A percentile compares a stretch with the other conserved stretches of the same genome.
These are phyloP conservation scores for Alnus glutinosa DNA, from an alignment of 306 rosid genomes.

Conservation along the genomic window DNA sequence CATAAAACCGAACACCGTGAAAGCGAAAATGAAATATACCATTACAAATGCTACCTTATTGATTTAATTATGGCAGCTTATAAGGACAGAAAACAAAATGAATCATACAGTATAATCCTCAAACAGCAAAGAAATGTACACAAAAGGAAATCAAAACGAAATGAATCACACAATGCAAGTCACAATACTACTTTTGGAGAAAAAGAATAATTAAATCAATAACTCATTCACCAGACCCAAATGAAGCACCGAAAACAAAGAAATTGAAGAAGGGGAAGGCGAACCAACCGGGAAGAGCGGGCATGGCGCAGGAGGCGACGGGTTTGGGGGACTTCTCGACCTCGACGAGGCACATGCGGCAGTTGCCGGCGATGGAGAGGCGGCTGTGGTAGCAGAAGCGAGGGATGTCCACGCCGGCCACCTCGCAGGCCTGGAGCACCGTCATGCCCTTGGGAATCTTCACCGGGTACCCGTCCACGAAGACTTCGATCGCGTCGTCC, in stretches of 20 bases:
- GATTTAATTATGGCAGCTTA: not conserved
- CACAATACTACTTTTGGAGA: not conserved
- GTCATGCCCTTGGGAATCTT: constrained; percentile 95
- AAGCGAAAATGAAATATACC: not conserved
- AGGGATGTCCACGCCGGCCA: constrained; percentile 94
- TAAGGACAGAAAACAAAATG: not conserved
- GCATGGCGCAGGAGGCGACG: constrained; percentile 99
- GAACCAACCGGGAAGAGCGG: constrained; percentile 91
- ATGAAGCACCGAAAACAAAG: not conserved
- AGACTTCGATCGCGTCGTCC: constrained; percentile 88
- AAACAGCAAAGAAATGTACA: not conserved
- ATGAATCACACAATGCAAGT: not conserved
- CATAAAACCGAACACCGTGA: not conserved
- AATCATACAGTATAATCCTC: not conserved
- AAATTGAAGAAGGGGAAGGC: not conserved
- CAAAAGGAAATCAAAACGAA: not conserved
- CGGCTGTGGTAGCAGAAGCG: constrained; percentile 92
- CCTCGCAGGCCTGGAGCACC: constrained; percentile 94
- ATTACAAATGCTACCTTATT: not conserved
- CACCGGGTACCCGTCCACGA: constrained; percentile 89
- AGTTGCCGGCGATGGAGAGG: constrained; percentile 88
- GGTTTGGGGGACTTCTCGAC: constrained; percentile 99
- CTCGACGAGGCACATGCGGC: constrained; percentile 99
- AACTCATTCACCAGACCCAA: too few relatives aligned
- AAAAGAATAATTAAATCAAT: too few relatives aligned